Evolutionary conservation across 2,329 filamentous ascomycete genomes (phyloP), one percentile per base, ranked within the genome.

Genomic region (Exophiala spinifera): DNA sequence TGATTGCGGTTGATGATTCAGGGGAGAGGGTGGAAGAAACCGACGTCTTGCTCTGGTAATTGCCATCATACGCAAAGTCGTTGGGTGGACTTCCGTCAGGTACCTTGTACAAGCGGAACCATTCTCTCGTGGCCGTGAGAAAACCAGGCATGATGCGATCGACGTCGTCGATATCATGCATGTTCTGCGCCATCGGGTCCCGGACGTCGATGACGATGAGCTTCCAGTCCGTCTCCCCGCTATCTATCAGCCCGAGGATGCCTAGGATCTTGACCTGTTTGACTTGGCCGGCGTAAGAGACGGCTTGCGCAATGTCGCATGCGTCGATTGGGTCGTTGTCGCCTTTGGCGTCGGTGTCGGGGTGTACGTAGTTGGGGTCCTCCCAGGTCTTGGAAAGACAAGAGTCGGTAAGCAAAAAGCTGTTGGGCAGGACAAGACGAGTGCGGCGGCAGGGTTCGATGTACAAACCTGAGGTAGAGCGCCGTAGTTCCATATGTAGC

Each of bases 401-500:
- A n/a, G n/a, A n/a, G n/a, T n/a, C n/a, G n/a, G n/a, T n/a, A n/a
- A n/a, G n/a, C n/a, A n/a, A n/a, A n/a, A n/a, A n/a, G n/a, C n/a
- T n/a, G n/a, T n/a, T n/a, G n/a, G n/a, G n/a, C n/a, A 15, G n/a
- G 14, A 39, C 36, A 11, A 8, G 17, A 19, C 6, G 36, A 19
- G n/a, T 39, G 6, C 4, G 14, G 13, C 4, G 34, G 34, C 6
- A n/a, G 6, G 7, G 36, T 39, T 39, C 33, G 14, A 19, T 39
- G 68, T n/a, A n/a, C 81, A 71, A 82, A 94, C 89, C 81, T 94
- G 90, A 68, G 94, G 94, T 85, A 99, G 96, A 76, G 91, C 91
- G 79, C 94, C 94, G 79, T 99, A 99, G 85, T 99, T 99, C 94
- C 94, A 99, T 68, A 97, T 89, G 79, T 97, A 99, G 65, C 94